Conservation (phyloP, 1,284 basidiomycete species). For the Trichosporon ovoides region DNA sequence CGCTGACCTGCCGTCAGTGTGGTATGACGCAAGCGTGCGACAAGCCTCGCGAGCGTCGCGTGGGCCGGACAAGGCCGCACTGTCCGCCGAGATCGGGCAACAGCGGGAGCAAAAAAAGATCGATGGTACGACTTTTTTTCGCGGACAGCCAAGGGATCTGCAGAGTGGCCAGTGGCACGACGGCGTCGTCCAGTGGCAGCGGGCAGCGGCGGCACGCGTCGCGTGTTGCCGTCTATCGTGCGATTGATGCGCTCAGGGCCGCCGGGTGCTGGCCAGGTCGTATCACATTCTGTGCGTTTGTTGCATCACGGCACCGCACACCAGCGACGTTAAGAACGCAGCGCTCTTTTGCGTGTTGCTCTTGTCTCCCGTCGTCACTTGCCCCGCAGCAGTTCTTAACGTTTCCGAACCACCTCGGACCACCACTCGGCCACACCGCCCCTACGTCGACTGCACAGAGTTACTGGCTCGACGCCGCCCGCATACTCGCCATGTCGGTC, state of each 20-base stretch:
- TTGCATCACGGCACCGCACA: neutral
- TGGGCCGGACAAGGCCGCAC: neutral
- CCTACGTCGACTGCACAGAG: neutral
- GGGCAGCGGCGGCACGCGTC: no score
- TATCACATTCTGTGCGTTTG: neutral
- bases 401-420: no score
- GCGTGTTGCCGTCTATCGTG: no score
- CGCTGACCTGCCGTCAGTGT: no score
- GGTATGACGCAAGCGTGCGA: neutral
- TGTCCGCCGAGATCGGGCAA: neutral
- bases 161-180: slow-evolving; percentile 1
- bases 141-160: neutral
- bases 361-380: neutral
- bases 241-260: neutral
- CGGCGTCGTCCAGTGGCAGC: neutral
- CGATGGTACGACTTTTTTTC: slow-evolving; percentile 4
- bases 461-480: neutral
- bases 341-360: neutral
- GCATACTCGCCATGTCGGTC: slow-evolving; percentile 31
- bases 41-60: neutral
- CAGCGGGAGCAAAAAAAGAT: neutral
- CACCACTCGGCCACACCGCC: no score
- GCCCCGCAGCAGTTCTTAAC: no score
- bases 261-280: neutral
- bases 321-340: neutral